These are phyloP conservation scores for Monocercomonoides exilis DNA, from an alignment of 78 protist species.

Conservation along the genomic window DNA sequence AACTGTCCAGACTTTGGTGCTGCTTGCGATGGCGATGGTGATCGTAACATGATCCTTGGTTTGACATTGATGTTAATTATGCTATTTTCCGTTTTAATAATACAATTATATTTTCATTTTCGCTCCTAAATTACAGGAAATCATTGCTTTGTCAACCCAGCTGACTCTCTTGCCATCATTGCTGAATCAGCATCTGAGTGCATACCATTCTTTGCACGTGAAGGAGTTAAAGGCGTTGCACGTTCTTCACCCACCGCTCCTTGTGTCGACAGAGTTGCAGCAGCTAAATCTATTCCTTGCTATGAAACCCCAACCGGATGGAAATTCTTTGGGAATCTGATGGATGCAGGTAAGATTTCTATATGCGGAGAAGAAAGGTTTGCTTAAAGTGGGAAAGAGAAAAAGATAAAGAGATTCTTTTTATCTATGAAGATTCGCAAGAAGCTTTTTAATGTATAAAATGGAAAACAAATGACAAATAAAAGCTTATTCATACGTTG, in stretches of 20 bases:
- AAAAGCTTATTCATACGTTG: too few relatives aligned
- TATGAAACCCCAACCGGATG: constrained; percentile 81
- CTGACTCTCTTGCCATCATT: constrained; percentile 89
- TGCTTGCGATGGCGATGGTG: constrained; percentile 95
- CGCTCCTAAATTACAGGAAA: constrained; percentile 17
- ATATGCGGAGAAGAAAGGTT: constrained; percentile 35
- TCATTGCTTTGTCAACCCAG: constrained; percentile 82
- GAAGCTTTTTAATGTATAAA: constrained; percentile 49
- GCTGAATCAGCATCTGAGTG: constrained; percentile 54
- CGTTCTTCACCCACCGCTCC: constrained; percentile 88
- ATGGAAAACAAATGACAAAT: too few relatives aligned
- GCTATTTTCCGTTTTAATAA: not conserved
- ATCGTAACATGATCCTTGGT: constrained; percentile 87
- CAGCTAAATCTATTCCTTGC: not conserved
- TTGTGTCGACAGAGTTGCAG: constrained; percentile 43
- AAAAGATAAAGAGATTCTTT: not conserved
- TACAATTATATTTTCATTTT: too few relatives aligned
- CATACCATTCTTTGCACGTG: not conserved
- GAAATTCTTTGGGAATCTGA: constrained; percentile 94
- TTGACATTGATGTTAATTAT: not conserved
- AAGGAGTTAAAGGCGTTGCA: constrained; percentile 76
- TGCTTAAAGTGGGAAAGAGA: not conserved
- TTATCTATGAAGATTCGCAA: not conserved
- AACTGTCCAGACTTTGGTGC: constrained; percentile 69
- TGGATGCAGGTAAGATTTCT: constrained; percentile 60